A percentile compares a stretch with the other conserved stretches of the same genome.
Evolutionary conservation across 2,329 filamentous ascomycete genomes (phyloP).

Genomic region (Diaporthe amygdali): DNA sequence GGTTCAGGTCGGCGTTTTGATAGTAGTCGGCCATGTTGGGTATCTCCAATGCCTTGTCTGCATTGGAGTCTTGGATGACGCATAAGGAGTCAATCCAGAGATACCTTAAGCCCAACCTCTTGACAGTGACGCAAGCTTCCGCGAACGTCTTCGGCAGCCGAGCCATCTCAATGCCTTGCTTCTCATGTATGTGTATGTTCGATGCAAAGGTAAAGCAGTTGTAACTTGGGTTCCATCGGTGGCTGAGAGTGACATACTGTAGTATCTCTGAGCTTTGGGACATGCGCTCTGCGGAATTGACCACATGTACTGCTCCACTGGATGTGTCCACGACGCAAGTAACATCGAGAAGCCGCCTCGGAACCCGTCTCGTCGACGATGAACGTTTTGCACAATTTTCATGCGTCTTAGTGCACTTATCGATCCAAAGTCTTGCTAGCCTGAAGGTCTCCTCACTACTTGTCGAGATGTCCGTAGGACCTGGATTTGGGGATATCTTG

Average conservation of each 20-base stretch:
- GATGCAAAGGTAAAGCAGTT: conserved; percentile 1
- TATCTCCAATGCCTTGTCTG: conserved; percentile 4
- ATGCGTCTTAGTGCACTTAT: neutral
- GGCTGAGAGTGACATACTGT: neutral
- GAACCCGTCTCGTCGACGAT: neutral
- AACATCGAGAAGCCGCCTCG: neutral
- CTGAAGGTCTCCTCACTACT: neutral
- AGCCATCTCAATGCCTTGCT: neutral
- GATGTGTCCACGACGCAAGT: neutral
- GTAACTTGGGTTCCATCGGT: conserved; percentile 4
- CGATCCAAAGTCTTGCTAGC: neutral
- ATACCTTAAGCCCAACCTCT: conserved; percentile 2
- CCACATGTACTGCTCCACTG: neutral
- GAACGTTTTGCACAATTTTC: neutral
- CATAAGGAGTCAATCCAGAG: conserved; percentile 18
- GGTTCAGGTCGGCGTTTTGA: neutral
- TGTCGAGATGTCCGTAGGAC: neutral
- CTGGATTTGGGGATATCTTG: neutral
- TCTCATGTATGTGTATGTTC: neutral
- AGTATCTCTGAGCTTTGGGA: neutral
- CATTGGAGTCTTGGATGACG: conserved; percentile 13
- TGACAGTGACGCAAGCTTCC: neutral
- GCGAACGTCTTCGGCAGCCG: neutral
- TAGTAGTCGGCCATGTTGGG: conserved; percentile 19
- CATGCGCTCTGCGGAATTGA: neutral